phyloP scores from a whole-genome alignment of 2,329 filamentous ascomycete species.

The Cladorrhinum sp. region DNA sequence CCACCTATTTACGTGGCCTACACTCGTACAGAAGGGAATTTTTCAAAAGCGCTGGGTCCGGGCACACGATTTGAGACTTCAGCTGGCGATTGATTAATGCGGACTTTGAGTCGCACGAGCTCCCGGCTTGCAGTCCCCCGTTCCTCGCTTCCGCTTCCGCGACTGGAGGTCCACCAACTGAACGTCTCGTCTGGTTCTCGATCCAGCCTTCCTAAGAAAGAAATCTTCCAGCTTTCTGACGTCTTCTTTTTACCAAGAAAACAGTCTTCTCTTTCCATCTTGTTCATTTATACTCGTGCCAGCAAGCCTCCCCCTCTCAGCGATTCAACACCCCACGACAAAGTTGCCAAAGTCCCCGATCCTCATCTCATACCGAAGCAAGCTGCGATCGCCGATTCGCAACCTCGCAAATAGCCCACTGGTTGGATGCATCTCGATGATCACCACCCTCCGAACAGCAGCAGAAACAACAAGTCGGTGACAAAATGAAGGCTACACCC shows the following conservation, averaged over 20 bases:
- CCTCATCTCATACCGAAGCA: not conserved
- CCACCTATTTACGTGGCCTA: not conserved
- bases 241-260: not conserved
- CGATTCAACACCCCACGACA: not conserved
- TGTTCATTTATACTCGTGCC: not conserved
- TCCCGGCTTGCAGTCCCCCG: slow-evolving; percentile 5
- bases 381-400: not conserved
- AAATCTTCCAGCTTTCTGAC: not conserved
- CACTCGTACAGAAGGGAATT: not conserved
- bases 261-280: not conserved
- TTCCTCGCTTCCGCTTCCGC: slow-evolving; percentile 6
- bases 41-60: not conserved
- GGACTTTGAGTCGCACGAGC: slow-evolving; percentile 7
- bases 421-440: slow-evolving; percentile 19
- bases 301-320: not conserved
- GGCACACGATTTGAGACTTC: not conserved
- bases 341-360: not conserved
- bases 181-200: not conserved
- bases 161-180: slow-evolving; percentile 2
- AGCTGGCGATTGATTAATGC: slow-evolving; percentile 2
- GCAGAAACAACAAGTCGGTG: slow-evolving; percentile 22
- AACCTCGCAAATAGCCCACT: slow-evolving; percentile 2
- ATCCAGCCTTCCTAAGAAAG: not conserved
- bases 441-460: slow-evolving; percentile 14
- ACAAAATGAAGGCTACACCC: slow-evolving; percentile 88